Conservation (phyloP, 2,329 filamentous ascomycete species). For the Pezicula radicicola region DNA sequence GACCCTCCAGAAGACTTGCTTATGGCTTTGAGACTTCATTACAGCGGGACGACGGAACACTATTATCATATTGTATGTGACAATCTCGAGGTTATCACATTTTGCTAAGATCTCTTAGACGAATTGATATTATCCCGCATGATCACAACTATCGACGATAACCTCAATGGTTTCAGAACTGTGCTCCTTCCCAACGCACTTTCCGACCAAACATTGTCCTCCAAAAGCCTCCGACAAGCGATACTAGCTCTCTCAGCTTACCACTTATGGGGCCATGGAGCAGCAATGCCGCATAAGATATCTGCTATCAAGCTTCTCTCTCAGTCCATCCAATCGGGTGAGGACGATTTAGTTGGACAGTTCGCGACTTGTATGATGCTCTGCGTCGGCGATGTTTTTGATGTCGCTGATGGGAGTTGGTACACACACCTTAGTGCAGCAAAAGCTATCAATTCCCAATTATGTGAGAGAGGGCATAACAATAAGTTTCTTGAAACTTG, state of each 20-base stretch:
- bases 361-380: conserved; percentile 48
- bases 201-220: conserved; percentile 21
- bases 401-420: conserved; percentile 44
- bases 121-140: conserved; percentile 6
- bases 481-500: conserved; percentile 40
- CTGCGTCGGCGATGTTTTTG: conserved; percentile 48
- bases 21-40: conserved; percentile 27
- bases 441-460: conserved; percentile 16
- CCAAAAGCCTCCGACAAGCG: conserved; percentile 37
- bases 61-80: conserved; percentile 16
- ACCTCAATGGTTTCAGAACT: conserved; percentile 43
- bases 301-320: conserved; percentile 37
- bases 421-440: conserved; percentile 38
- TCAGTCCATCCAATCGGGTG: conserved; percentile 28
- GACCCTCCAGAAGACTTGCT: conserved; percentile 34
- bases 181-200: conserved; percentile 44
- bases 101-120: conserved; percentile 2
- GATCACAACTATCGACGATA: conserved; percentile 45
- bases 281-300: conserved; percentile 39
- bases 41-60: conserved; percentile 20
- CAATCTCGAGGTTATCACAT: background rate
- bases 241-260: conserved; percentile 43
- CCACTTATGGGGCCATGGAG: conserved; percentile 35
- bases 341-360: conserved; percentile 23
- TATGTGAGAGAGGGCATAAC: conserved; percentile 16